phyloP scores from a whole-genome alignment of 306 rosid species.

The Parietaria judaica region DNA sequence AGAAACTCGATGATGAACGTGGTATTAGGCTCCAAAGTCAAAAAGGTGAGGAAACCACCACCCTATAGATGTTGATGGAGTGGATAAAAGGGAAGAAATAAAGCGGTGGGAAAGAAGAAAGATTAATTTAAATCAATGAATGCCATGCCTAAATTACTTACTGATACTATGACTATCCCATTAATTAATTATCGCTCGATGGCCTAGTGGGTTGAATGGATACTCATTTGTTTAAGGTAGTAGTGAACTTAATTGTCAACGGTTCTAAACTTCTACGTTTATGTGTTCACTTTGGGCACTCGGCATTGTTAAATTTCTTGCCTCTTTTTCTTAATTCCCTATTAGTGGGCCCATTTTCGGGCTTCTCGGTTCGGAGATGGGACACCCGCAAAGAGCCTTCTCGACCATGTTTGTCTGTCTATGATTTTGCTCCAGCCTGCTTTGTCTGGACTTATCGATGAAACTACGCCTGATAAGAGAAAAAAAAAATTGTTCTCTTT shows the following conservation, averaged over 20 bases:
- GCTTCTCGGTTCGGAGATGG: too few species aligned
- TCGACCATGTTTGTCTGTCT: too few species aligned
- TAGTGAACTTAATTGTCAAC: slow-evolving; percentile 31
- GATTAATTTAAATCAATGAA: slow-evolving; percentile 32
- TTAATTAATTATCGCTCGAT: slow-evolving; percentile 27
- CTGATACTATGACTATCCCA: slow-evolving; percentile 9
- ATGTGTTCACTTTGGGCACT: slow-evolving; percentile 17
- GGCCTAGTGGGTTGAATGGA: slow-evolving; percentile 29
- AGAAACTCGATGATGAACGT: slow-evolving; percentile 49
- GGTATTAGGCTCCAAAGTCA: slow-evolving; percentile 51
- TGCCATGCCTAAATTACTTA: slow-evolving; percentile 21
- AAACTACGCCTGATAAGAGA: too few species aligned
- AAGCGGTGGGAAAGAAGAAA: slow-evolving; percentile 3
- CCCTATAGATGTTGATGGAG: slow-evolving; percentile 40
- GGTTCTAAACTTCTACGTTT: slow-evolving; percentile 26
- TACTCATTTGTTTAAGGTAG: slow-evolving; percentile 31
- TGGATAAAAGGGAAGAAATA: slow-evolving; percentile 25
- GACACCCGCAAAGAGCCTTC: too few species aligned
- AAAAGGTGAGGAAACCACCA: slow-evolving; percentile 39
- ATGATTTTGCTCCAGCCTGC: too few species aligned
- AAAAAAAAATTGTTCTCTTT: too few species aligned
- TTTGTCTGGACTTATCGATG: too few species aligned
- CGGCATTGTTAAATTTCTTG: background rate
- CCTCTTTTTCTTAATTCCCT: too few species aligned
- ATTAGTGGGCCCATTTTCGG: too few species aligned